These are phyloP conservation scores for Thozetella sp. DNA, from an alignment of 495 filamentous ascomycete genomes.

Conservation along the genomic window DNA sequence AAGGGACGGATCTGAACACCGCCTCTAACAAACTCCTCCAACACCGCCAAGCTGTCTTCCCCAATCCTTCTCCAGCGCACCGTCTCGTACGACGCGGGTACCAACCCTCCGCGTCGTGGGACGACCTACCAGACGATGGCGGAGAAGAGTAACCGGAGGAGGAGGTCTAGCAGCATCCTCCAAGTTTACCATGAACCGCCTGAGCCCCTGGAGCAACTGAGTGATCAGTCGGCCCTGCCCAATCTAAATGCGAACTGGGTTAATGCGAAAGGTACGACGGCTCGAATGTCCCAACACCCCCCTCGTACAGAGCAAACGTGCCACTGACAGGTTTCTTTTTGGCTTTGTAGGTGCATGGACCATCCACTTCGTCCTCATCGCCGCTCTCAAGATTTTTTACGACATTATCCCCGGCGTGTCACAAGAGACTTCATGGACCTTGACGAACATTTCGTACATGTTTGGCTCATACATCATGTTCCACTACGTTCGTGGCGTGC, in stretches of 20 bases:
- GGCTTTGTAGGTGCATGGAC: slow-evolving; percentile 80
- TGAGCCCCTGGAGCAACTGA: slow-evolving; percentile 93
- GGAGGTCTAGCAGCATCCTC: slow-evolving; percentile 93
- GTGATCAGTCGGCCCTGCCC: slow-evolving; percentile 90
- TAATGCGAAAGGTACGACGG: slow-evolving; percentile 86
- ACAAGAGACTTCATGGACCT: slow-evolving; percentile 96
- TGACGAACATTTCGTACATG: slow-evolving; percentile 99
- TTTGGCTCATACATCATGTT: slow-evolving; percentile 99
- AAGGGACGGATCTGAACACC: slow-evolving; percentile 6
- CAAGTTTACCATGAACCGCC: slow-evolving; percentile 85
- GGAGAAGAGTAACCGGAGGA: slow-evolving; percentile 67
- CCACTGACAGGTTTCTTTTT: slow-evolving; percentile 6
- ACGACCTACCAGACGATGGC: slow-evolving; percentile 40
- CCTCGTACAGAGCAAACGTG: slow-evolving; percentile 2
- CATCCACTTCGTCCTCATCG: slow-evolving; percentile 92
- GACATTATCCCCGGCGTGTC: slow-evolving; percentile 93
- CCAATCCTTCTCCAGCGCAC: slow-evolving; percentile 74
- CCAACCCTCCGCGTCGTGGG: slow-evolving; percentile 60
- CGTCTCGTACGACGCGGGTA: slow-evolving; percentile 78
- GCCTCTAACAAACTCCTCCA: slow-evolving; percentile 32
- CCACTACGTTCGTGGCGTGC: slow-evolving; percentile 95
- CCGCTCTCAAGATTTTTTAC: slow-evolving; percentile 89
- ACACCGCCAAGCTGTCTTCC: slow-evolving; percentile 87
- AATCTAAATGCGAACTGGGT: slow-evolving; percentile 99
- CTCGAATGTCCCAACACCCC: not conserved